Conservation (phyloP, 768 basidiomycete genomes). For the Panellus pusillus region DNA sequence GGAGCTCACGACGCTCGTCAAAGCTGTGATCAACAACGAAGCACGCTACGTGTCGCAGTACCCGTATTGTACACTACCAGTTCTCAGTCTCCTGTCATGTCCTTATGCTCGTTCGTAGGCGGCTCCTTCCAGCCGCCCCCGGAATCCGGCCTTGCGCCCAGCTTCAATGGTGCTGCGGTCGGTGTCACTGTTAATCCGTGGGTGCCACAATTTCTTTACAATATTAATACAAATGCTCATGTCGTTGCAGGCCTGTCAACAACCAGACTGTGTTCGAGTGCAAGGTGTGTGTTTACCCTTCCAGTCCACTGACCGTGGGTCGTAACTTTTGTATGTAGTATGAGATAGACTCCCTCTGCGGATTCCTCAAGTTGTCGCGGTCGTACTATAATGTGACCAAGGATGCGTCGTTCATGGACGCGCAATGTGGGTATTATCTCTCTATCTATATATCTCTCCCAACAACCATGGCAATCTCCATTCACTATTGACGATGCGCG, state of each 20-base stretch:
- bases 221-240: neutral
- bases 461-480: neutral
- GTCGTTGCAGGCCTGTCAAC: conserved; percentile 54
- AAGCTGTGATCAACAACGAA: conserved; percentile 83
- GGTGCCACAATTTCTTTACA: conserved; percentile 24
- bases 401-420: conserved; percentile 71
- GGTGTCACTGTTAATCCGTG: conserved; percentile 75
- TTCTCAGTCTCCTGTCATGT: too few relatives aligned
- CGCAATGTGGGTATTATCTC: conserved; percentile 50
- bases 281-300: conserved; percentile 48
- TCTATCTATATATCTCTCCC: neutral
- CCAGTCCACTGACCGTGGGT: neutral
- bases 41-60: conserved; percentile 69
- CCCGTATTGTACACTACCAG: conserved; percentile 58
- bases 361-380: conserved; percentile 76
- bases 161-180: conserved; percentile 68
- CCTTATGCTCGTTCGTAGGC: conserved; percentile 28
- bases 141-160: conserved; percentile 65
- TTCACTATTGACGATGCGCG: too few relatives aligned
- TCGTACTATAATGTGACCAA: conserved; percentile 72
- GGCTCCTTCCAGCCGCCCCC: conserved; percentile 81
- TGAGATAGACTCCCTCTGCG: conserved; percentile 77
- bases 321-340: conserved; percentile 38
- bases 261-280: conserved; percentile 77
- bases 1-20: conserved; percentile 65